Conservation (phyloP, 2,329 filamentous ascomycete species). For the Phialophora tarda region DNA sequence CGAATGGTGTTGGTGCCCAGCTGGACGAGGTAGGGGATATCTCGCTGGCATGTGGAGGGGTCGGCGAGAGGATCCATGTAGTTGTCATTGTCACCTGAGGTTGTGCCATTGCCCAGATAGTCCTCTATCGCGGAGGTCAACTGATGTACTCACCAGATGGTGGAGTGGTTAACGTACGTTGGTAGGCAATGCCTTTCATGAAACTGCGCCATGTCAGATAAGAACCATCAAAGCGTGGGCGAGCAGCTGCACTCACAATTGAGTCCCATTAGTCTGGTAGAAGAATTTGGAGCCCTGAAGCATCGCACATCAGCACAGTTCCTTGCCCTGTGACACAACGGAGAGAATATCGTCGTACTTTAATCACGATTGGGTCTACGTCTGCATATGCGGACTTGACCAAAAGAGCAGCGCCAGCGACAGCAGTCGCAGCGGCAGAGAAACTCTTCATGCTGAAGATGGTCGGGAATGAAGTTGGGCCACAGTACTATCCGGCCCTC, state of each 20-base stretch:
- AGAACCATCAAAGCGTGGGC: background rate
- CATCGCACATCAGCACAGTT: slow-evolving; percentile 33
- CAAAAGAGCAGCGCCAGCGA: slow-evolving; percentile 40
- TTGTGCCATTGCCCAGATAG: slow-evolving; percentile 54
- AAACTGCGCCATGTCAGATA: slow-evolving; percentile 56
- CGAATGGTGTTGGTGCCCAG: slow-evolving; percentile 91
- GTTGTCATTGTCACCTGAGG: slow-evolving; percentile 52
- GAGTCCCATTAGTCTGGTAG: slow-evolving; percentile 77
- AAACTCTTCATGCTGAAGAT: slow-evolving; percentile 40
- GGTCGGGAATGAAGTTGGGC: slow-evolving; percentile 18
- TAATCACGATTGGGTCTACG: slow-evolving; percentile 64
- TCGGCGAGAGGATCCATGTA: slow-evolving; percentile 87
- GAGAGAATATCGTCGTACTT: slow-evolving; percentile 56
- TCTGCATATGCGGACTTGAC: slow-evolving; percentile 44
- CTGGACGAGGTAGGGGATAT: slow-evolving; percentile 78
- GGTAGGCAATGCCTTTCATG: slow-evolving; percentile 94
- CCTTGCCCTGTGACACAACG: too few species aligned
- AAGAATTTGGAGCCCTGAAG: slow-evolving; percentile 81
- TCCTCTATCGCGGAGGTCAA: slow-evolving; percentile 59
- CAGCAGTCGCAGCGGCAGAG: slow-evolving; percentile 30
- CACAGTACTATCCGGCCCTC: slow-evolving; percentile 11
- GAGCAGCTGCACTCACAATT: slow-evolving; percentile 61
- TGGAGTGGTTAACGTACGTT: slow-evolving; percentile 54
- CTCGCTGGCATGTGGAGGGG: slow-evolving; percentile 73
- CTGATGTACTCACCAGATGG: background rate